Conservation (phyloP, 1,284 basidiomycete species). For the Farysia itapuensis region DNA sequence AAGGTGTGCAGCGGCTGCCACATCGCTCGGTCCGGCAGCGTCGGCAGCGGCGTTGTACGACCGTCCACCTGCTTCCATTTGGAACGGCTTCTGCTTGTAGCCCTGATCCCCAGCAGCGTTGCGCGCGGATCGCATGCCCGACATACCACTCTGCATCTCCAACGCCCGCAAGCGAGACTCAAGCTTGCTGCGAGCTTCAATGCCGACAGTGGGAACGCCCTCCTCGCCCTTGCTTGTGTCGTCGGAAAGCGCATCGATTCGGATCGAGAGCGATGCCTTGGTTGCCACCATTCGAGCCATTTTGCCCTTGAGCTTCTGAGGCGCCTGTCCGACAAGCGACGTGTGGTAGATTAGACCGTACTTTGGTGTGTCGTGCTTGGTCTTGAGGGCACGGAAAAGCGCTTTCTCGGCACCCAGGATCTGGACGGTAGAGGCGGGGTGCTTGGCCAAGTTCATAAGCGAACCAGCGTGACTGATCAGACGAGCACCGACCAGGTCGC, state of each 20-base stretch:
- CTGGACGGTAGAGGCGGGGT: constrained; percentile 96
- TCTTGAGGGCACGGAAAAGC: constrained; percentile 94
- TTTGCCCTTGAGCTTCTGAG: constrained; percentile 97
- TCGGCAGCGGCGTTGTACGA: constrained; percentile 55
- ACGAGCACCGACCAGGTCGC: constrained; percentile 92
- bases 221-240: constrained; percentile 83
- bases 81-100: constrained; percentile 56
- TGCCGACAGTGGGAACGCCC: constrained; percentile 77
- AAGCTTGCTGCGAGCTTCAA: constrained; percentile 90
- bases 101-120: constrained; percentile 41
- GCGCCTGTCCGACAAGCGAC: constrained; percentile 87
- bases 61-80: constrained; percentile 45
- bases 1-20: constrained; percentile 25
- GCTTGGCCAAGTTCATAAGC: constrained; percentile 88
- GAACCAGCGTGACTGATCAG: constrained; percentile 96
- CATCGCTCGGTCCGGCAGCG: constrained; percentile 37
- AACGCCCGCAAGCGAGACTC: constrained; percentile 88
- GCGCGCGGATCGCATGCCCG: constrained; percentile 37
- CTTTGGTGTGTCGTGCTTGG: constrained; percentile 98
- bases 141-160: constrained; percentile 63
- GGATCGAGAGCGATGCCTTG: constrained; percentile 84
- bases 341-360: constrained; percentile 95
- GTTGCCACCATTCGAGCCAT: constrained; percentile 99
- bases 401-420: constrained; percentile 99
- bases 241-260: constrained; percentile 93